Conservation (phyloP, 306 rosid species). For the Pyrus communis region DNA sequence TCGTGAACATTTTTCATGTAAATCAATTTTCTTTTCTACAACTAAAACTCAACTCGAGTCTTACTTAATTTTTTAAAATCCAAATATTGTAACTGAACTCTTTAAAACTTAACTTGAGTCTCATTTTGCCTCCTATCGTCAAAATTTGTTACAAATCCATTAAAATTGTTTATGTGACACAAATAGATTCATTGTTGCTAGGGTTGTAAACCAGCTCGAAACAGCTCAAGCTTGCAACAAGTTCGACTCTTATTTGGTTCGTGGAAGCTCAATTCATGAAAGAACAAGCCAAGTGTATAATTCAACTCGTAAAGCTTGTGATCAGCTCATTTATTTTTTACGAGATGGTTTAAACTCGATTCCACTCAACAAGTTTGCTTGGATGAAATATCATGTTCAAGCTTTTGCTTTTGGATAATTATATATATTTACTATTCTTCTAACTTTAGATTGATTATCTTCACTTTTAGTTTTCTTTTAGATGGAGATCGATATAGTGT, state of each 20-base stretch:
- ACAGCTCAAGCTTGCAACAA: not conserved
- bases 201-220: not conserved
- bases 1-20: too few species aligned
- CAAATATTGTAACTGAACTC: not conserved
- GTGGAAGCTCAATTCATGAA: not conserved
- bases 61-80: too few species aligned
- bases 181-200: not conserved
- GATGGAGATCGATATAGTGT: too few species aligned
- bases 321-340: too few species aligned
- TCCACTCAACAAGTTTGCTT: not conserved
- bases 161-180: not conserved
- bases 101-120: not conserved
- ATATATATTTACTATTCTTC: too few species aligned
- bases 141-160: not conserved
- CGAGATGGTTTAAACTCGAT: not conserved
- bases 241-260: not conserved
- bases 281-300: not conserved
- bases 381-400: too few species aligned
- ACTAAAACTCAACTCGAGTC: too few species aligned
- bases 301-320: not conserved
- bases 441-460: too few species aligned
- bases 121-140: not conserved
- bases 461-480: too few species aligned
- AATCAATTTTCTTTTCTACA: too few species aligned
- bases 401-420: too few species aligned